Base-by-base conservation (phyloP, 2,329 filamentous ascomycete species). In the Phaeosphaeriaceae sp. region DNA sequence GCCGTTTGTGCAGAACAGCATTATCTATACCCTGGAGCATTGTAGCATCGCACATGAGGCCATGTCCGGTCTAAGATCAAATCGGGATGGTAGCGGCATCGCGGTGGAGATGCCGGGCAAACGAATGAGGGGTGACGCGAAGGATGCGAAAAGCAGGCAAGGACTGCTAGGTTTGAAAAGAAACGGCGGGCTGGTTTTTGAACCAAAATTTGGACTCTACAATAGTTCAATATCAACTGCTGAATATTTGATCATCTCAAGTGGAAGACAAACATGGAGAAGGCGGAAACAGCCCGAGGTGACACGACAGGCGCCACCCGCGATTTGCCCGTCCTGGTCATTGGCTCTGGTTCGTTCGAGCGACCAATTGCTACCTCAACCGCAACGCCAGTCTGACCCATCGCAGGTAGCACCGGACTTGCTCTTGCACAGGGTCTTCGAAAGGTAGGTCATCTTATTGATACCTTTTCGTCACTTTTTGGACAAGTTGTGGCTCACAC, bases 351-450 rank as follows among this genome's bases (percentile, higher is more conserved):
- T 75, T 60, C 33, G 64, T 66, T 36, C n/a, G 9, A 51, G 58
- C 49, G 51, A 57, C 52, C 61, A 57, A 57, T 53, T 53, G 40
- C 36, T 51, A 24, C 27, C 40, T 52, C 36, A 48, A 27, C 42
- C 44, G 19, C 17, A 46, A 17, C 44, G 21, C n/a, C 47, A 21
- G 27, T 57, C 60, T 65, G 25, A 59, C 55, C 51, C 48, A 44
- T 53, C 53, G 49, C 68, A 76, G 75, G 75, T 25, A 70, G 62
- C 53, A 71, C 73, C 11, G 75, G 75, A 45, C 73, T 78, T 24
- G 73, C 74, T 9, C 68, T 78, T n/a, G 75, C 72, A 44, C 75
- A 75, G 58, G 76, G 73, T 22, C 70, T 78, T 21, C 60, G 61
- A 42, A 75, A 76, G 68, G 72, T 75, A 70, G 42, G 65, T 60